Base-by-base conservation (phyloP, 106 monocot species). In the Allium sativum region DNA sequence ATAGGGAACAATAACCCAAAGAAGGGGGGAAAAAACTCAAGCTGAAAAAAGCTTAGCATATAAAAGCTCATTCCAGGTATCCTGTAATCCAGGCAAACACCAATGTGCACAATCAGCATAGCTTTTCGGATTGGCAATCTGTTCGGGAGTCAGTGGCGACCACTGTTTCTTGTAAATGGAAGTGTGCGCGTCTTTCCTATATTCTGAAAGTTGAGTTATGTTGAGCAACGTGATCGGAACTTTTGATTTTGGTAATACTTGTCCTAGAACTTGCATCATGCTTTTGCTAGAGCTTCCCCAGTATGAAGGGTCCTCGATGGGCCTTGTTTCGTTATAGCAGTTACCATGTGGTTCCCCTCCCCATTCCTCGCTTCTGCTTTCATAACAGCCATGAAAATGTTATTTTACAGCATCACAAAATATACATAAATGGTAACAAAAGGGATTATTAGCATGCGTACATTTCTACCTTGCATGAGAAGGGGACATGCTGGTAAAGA, bases 401-500 rank as follows among this genome's bases (percentile, higher is more conserved):
- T 42, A 7, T 40, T 6, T 14, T 40, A 43, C 2, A 9, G 41
- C 15, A n/a, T 16, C 6, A 59, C n/a, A 15, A 59, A 21, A 42
- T 16, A 59, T 61, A 45, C 16, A 42, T 61, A n/a, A 8, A 3
- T 61, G 1, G 41, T 31, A 22, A 15, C 14, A 41, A 58, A 8
- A 13, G 14, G 41, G 31, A 58, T 58, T 31, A 7, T 14, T 58
- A 14, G 11, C 41, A 61, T 45, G 10, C 12, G 12, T 18, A 11
- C 0, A 7, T 7, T 10, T 70, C 70, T 52, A 89, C 93, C 50
- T 77, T 14, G 12, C 56, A 71, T 96, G 95, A 40, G 84, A 66
- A 48, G 95, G 94, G n/a, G 94, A 95, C 84, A 95, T 87, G 81
- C 71, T 90, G 45, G 75, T 64, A 67, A 95, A 95, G 73, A 91